These are phyloP conservation scores for Jatropha multifida DNA, from an alignment of 441 rosid genomes.

Conservation along the genomic window DNA sequence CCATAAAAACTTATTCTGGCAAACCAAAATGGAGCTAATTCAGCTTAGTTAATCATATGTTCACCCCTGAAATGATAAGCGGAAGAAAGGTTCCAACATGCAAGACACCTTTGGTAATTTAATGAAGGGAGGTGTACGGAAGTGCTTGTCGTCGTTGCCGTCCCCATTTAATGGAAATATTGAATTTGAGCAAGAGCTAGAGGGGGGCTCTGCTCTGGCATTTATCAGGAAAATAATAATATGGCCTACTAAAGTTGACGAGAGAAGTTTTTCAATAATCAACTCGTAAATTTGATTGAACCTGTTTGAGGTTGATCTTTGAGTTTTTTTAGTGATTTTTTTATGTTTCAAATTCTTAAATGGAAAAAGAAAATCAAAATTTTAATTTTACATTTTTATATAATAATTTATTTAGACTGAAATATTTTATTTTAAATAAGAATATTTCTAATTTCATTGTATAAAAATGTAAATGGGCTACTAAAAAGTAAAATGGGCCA, in stretches of 20 bases:
- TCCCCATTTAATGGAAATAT: constrained; percentile 10
- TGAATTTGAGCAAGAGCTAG: background rate
- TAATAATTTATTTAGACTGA: no score
- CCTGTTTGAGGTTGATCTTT: background rate
- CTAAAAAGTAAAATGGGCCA: background rate
- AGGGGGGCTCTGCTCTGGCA: background rate
- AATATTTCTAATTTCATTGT: no score
- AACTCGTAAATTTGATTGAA: background rate
- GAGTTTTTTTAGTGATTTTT: background rate
- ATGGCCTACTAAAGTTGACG: constrained; percentile 7
- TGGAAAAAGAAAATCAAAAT: no score
- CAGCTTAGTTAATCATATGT: no score
- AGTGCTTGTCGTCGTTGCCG: constrained; percentile 8
- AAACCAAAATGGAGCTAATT: no score
- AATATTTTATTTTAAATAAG: no score
- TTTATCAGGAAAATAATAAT: constrained; percentile 16
- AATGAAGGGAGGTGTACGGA: background rate
- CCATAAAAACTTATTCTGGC: no score
- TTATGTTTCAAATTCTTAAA: background rate
- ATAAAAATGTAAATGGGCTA: no score
- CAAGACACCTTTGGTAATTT: background rate
- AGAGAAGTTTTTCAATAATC: background rate
- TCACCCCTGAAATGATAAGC: background rate
- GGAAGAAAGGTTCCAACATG: background rate
- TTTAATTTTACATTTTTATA: no score